phyloP scores from a whole-genome alignment of 1,284 basidiomycete species.

The Dichomitus squalens region DNA sequence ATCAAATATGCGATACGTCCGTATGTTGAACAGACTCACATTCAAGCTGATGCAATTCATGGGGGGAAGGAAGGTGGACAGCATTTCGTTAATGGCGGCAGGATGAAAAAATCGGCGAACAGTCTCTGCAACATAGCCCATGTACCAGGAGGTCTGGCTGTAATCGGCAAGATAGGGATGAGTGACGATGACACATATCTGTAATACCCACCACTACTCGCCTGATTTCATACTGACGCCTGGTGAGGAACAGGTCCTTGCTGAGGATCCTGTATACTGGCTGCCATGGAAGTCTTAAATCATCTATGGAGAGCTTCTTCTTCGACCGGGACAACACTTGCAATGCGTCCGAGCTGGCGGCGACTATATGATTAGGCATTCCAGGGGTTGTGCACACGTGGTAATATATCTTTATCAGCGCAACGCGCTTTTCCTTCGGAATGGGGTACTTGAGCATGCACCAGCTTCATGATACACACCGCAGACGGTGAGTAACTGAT shows the following conservation, averaged over 20 bases:
- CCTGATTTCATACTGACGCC: constrained; percentile 83
- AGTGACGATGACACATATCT: background rate
- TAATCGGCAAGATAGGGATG: background rate
- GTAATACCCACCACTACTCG: constrained; percentile 32
- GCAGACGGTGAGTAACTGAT: constrained; percentile 17
- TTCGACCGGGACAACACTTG: constrained; percentile 64
- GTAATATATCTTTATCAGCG: constrained; percentile 83
- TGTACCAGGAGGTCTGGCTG: constrained; percentile 79
- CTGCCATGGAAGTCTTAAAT: constrained; percentile 88
- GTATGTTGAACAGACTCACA: constrained; percentile 44
- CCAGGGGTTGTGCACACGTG: constrained; percentile 61
- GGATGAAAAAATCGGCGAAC: constrained; percentile 91
- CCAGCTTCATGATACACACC: constrained; percentile 56
- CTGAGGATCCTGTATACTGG: constrained; percentile 82
- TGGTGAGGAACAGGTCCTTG: constrained; percentile 82
- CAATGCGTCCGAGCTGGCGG: constrained; percentile 60
- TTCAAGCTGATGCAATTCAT: constrained; percentile 78
- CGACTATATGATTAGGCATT: constrained; percentile 60
- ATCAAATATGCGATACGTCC: background rate
- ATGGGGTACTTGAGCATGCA: constrained; percentile 84
- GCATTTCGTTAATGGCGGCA: constrained; percentile 88
- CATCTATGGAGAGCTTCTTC: constrained; percentile 76
- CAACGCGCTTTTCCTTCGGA: constrained; percentile 77
- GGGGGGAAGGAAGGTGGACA: constrained; percentile 75
- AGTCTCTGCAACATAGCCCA: constrained; percentile 85